phyloP scores from a whole-genome alignment of 352 stramenopile genomes.

The Globisporangium emineosum region DNA sequence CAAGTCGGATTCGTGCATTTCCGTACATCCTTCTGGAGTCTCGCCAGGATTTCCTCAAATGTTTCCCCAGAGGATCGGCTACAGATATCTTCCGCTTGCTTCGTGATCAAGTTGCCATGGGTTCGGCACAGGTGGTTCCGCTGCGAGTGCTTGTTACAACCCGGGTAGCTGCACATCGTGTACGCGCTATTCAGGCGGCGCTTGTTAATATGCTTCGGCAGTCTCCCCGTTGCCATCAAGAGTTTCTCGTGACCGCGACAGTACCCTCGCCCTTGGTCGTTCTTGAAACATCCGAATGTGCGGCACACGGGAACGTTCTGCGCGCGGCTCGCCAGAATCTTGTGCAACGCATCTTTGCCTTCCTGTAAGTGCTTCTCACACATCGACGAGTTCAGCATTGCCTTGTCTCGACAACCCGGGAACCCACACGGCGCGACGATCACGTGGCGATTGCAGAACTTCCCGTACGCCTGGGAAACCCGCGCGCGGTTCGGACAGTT shows the following conservation, averaged over 20 bases:
- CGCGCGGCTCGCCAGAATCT: constrained; percentile 50
- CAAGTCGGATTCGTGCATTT: constrained; percentile 74
- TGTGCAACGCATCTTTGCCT: constrained; percentile 71
- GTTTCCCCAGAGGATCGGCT: constrained; percentile 39
- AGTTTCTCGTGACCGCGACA: constrained; percentile 85
- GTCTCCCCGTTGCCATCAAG: constrained; percentile 73
- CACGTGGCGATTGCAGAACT: constrained; percentile 86
- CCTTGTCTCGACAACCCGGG: constrained; percentile 79
- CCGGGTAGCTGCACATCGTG: constrained; percentile 86
- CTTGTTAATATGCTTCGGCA: constrained; percentile 78
- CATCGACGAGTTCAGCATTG: constrained; percentile 55
- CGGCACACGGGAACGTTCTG: constrained; percentile 80
- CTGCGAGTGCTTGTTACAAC: constrained; percentile 83
- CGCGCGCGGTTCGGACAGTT: constrained; percentile 77
- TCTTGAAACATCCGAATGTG: constrained; percentile 83
- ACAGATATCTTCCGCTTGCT: constrained; percentile 69
- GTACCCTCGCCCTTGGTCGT: constrained; percentile 83
- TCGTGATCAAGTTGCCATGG: constrained; percentile 75
- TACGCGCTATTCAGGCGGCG: constrained; percentile 86
- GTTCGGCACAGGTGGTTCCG: constrained; percentile 83
- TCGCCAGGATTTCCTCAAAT: constrained; percentile 66
- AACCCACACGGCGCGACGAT: constrained; percentile 84
- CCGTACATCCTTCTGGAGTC: constrained; percentile 75
- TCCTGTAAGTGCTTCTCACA: constrained; percentile 67
- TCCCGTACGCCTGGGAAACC: constrained; percentile 72